phyloP scores from a whole-genome alignment of 2,329 filamentous ascomycete species.

The Onygenales sp. region DNA sequence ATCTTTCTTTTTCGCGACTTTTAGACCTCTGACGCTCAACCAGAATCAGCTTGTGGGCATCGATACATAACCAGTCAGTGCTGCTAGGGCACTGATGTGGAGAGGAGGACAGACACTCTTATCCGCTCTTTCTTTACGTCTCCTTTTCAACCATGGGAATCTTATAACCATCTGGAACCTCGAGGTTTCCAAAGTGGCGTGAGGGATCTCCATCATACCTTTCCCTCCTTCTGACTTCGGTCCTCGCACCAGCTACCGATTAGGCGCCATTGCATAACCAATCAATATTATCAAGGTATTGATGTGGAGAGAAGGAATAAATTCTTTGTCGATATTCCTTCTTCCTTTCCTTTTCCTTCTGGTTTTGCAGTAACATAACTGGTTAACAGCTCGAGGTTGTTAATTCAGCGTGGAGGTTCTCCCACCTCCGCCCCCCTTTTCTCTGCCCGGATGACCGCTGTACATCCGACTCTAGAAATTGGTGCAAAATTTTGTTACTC shows the following conservation, averaged over 20 bases:
- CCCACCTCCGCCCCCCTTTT: too few relatives aligned
- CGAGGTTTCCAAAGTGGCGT: constrained; percentile 1
- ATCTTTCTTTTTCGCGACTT: not conserved
- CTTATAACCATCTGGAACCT: constrained; percentile 2
- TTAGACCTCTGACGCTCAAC: not conserved
- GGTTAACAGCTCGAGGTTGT: not conserved
- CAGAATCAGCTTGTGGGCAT: not conserved
- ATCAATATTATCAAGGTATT: too few relatives aligned
- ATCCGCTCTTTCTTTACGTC: not conserved
- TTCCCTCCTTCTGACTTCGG: too few relatives aligned
- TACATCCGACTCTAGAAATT: too few relatives aligned
- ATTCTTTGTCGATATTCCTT: too few relatives aligned
- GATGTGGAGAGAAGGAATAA: too few relatives aligned
- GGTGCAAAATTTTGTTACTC: too few relatives aligned
- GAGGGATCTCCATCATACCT: not conserved
- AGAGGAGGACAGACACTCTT: not conserved
- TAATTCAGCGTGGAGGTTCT: not conserved
- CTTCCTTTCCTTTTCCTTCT: too few relatives aligned
- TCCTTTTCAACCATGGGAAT: not conserved
- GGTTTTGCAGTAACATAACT: not conserved
- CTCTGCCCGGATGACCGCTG: not conserved
- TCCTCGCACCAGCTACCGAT: too few relatives aligned
- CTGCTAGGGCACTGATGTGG: not conserved
- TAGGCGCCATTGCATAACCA: too few relatives aligned
- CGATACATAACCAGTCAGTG: not conserved